Percentiles rank a stretch among this genome's conserved stretches.
Evolutionary conservation across 805 yeast genomes (phyloP).

Genomic region (Cyberlindnera japonica): DNA sequence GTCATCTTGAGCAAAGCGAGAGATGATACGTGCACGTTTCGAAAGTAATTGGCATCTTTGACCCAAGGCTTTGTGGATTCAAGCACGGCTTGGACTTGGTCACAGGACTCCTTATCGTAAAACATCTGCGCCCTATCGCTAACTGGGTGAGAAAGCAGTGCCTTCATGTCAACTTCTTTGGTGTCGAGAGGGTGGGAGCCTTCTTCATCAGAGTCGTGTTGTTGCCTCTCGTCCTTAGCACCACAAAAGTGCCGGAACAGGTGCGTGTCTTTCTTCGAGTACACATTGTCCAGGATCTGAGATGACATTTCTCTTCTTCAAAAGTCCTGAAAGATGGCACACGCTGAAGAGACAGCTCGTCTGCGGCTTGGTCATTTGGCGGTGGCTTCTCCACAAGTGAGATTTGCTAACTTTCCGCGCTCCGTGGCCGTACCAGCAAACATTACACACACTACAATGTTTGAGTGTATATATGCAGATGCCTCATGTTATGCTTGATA

Average conservation of each 20-base stretch:
- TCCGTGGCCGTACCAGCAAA: too few relatives aligned
- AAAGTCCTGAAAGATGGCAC: too few relatives aligned
- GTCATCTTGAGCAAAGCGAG: slow-evolving; percentile 74
- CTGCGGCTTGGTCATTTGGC: too few relatives aligned
- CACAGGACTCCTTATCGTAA: slow-evolving; percentile 13
- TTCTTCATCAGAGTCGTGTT: neutral
- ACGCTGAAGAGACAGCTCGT: too few relatives aligned
- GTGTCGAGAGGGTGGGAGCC: slow-evolving; percentile 9
- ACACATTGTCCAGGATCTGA: slow-evolving; percentile 7
- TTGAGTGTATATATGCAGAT: too few relatives aligned
- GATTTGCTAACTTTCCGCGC: too few relatives aligned
- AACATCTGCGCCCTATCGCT: slow-evolving; percentile 15
- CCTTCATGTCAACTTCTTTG: slow-evolving; percentile 17
- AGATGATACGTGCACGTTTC: slow-evolving; percentile 59
- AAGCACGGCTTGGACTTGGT: slow-evolving; percentile 15
- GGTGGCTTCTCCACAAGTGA: too few relatives aligned
- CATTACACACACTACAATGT: too few relatives aligned
- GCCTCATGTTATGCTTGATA: too few relatives aligned
- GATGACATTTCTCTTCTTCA: too few relatives aligned
- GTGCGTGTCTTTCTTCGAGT: slow-evolving; percentile 12
- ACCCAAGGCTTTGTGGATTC: slow-evolving; percentile 49
- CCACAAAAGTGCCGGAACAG: slow-evolving; percentile 14
- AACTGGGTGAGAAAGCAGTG: slow-evolving; percentile 14
- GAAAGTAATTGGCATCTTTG: slow-evolving; percentile 55
- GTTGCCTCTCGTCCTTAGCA: slow-evolving; percentile 3